Evolutionary conservation across 352 stramenopile species (phyloP).

Genomic region (Pythium pyrilobum): DNA sequence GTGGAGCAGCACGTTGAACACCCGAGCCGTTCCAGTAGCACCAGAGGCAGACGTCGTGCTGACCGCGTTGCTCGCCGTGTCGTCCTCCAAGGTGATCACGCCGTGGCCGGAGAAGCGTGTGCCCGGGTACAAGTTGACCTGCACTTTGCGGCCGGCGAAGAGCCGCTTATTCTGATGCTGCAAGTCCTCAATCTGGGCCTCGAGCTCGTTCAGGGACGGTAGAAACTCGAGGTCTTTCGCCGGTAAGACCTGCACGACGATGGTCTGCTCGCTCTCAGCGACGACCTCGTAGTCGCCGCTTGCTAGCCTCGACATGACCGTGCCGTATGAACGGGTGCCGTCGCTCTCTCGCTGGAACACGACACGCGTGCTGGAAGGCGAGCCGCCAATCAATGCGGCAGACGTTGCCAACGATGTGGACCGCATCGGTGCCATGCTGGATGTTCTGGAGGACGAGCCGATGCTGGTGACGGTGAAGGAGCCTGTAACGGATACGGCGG

Average conservation of each 20-base stretch:
- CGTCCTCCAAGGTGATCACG: conserved; percentile 49
- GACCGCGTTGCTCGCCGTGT: conserved; percentile 12
- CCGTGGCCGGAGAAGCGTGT: conserved; percentile 60
- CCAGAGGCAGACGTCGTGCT: too few species aligned
- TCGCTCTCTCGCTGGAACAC: conserved; percentile 38
- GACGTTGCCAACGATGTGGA: not conserved
- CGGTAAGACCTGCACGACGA: conserved; percentile 46
- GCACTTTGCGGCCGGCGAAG: conserved; percentile 63
- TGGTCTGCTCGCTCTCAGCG: conserved; percentile 54
- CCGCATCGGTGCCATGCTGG: too few species aligned
- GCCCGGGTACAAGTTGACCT: conserved; percentile 66
- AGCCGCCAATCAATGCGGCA: not conserved
- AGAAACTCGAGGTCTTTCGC: conserved; percentile 46
- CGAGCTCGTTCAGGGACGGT: conserved; percentile 48
- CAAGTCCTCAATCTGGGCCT: conserved; percentile 47
- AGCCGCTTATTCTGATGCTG: conserved; percentile 32
- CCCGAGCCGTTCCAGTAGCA: not conserved
- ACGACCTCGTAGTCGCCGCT: conserved; percentile 50
- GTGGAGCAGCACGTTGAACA: conserved; percentile 57
- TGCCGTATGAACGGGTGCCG: conserved; percentile 44
- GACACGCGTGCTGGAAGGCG: conserved; percentile 31
- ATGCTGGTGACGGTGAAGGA: conserved; percentile 19
- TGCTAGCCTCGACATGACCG: conserved; percentile 39
- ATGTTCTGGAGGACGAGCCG: conserved; percentile 7
- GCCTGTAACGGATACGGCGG: conserved; percentile 13